These are phyloP conservation scores for Candida vartiovaarae DNA, from an alignment of 805 yeast species.

Conservation along the genomic window DNA sequence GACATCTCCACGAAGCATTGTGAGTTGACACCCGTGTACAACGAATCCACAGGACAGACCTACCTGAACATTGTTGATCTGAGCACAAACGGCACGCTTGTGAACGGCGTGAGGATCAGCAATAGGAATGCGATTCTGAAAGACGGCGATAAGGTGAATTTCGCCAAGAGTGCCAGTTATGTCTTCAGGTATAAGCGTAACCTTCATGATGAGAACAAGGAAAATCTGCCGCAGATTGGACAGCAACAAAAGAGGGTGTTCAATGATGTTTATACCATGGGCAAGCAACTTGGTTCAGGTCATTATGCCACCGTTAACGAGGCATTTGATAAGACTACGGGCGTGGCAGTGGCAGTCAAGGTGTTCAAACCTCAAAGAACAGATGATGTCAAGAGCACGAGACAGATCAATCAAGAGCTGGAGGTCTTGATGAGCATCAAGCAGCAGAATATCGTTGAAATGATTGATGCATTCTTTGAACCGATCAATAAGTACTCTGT, in stretches of 20 bases:
- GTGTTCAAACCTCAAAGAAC: constrained; percentile 54
- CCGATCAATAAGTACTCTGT: constrained; percentile 38
- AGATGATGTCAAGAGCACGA: constrained; percentile 32
- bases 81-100: constrained; percentile 56
- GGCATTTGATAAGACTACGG: constrained; percentile 50
- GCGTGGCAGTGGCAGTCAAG: constrained; percentile 64
- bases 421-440: constrained; percentile 55
- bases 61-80: constrained; percentile 46
- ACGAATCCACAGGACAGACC: constrained; percentile 26
- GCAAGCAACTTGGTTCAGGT: constrained; percentile 62
- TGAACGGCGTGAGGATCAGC: constrained; percentile 47
- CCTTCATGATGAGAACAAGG: constrained; percentile 11
- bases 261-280: constrained; percentile 43
- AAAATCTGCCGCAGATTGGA: constrained; percentile 6
- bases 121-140: constrained; percentile 43
- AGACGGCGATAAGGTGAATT: constrained; percentile 56
- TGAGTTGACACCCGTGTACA: constrained; percentile 37
- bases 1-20: constrained; percentile 68
- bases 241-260: constrained; percentile 31
- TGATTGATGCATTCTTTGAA: constrained; percentile 53
- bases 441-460: constrained; percentile 65
- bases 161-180: constrained; percentile 48
- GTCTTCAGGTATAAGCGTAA: constrained; percentile 36
- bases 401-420: constrained; percentile 56
- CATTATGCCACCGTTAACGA: constrained; percentile 80